A percentile compares a stretch with the other conserved stretches of the same genome.
Conservation (phyloP, 306 rosid genomes). For the Inga leiocalycina region DNA sequence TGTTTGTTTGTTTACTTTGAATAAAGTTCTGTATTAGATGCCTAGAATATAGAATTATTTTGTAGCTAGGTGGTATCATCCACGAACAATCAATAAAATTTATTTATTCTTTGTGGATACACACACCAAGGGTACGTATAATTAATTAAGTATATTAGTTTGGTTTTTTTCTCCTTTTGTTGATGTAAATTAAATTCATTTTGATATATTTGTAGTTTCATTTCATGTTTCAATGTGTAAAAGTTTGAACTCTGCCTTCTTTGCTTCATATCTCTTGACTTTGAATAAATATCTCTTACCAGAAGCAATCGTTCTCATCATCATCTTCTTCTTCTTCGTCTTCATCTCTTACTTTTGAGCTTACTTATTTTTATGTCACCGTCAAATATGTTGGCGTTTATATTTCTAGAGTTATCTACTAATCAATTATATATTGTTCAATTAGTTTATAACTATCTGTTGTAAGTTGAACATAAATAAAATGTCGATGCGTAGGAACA, state of each 20-base stretch:
- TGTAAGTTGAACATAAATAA: not conserved
- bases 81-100: not conserved
- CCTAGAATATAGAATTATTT: not conserved
- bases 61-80: not conserved
- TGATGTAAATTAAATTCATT: not conserved
- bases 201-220: not conserved
- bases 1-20: not conserved
- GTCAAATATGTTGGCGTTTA: not conserved
- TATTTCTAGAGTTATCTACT: not conserved
- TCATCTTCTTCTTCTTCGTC: not conserved
- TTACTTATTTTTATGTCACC: not conserved
- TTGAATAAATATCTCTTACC: not conserved
- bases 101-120: not conserved
- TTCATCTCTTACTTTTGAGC: not conserved
- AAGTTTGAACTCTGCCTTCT: not conserved
- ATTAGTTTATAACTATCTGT: not conserved
- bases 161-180: not conserved
- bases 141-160: too few relatives aligned
- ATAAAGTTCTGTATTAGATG: not conserved
- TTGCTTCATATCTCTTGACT: not conserved
- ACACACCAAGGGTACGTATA: not conserved
- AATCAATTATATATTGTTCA: not conserved
- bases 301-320: not conserved
- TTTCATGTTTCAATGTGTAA: not conserved
- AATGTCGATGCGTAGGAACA: not conserved